These are phyloP conservation scores for Clarireedia homoeocarpa DNA, from an alignment of 2,329 filamentous ascomycete species.

Conservation along the genomic window DNA sequence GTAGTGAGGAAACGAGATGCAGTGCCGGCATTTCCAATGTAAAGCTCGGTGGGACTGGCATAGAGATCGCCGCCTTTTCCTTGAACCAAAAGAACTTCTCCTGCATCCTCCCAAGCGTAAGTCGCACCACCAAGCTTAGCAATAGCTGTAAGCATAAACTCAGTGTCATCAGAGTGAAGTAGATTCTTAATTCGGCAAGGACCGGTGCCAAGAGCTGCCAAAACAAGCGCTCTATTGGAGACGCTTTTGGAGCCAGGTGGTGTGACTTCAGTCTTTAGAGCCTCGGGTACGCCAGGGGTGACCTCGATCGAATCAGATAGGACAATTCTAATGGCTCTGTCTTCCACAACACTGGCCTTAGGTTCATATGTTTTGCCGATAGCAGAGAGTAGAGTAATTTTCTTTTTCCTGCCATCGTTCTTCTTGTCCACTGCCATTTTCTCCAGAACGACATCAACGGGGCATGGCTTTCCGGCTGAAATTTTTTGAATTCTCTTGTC, in stretches of 20 bases:
- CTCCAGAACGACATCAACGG: constrained; percentile 73
- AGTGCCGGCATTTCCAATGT: constrained; percentile 93
- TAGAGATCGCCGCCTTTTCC: constrained; percentile 82
- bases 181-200: constrained; percentile 85
- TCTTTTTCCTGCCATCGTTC: constrained; percentile 92
- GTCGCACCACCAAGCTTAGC: constrained; percentile 75
- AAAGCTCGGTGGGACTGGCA: constrained; percentile 70
- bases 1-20: constrained; percentile 93
- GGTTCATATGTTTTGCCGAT: constrained; percentile 85
- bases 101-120: constrained; percentile 90
- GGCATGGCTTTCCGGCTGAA: constrained; percentile 80
- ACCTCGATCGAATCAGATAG: constrained; percentile 74
- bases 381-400: constrained; percentile 83
- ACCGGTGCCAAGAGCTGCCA: constrained; percentile 82
- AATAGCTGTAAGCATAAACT: constrained; percentile 95
- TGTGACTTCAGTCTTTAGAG: constrained; percentile 64
- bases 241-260: constrained; percentile 97
- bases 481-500: constrained; percentile 77
- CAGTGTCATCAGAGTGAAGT: constrained; percentile 91
- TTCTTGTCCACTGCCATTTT: constrained; percentile 99
- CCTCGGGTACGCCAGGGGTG: constrained; percentile 59
- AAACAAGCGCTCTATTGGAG: constrained; percentile 88
- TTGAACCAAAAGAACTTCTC: constrained; percentile 81
- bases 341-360: constrained; percentile 81
- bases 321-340: constrained; percentile 73